Evolutionary conservation across 1,139 yeast genomes (phyloP).

Genomic region (Kluyveromyces sp.): DNA sequence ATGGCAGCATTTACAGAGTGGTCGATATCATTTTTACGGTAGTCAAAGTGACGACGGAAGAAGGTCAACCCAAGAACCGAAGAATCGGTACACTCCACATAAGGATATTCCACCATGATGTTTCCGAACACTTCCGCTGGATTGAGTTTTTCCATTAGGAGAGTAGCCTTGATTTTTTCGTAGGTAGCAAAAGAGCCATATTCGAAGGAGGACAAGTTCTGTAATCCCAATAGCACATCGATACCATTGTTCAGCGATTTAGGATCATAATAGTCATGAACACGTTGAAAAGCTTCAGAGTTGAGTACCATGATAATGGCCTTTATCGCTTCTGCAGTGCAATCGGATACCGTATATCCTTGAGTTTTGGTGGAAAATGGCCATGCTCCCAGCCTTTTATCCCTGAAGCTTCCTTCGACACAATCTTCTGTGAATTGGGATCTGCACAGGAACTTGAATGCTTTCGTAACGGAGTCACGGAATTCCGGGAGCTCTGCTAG

Average conservation of each 20-base stretch:
- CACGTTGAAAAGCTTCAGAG: constrained; percentile 44
- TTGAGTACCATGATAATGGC: constrained; percentile 89
- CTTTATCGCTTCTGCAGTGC: constrained; percentile 93
- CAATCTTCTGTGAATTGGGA: constrained; percentile 84
- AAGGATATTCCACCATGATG: constrained; percentile 97
- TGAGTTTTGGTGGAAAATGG: constrained; percentile 94
- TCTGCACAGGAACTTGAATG: constrained; percentile 65
- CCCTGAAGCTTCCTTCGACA: constrained; percentile 73
- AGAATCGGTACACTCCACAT: constrained; percentile 96
- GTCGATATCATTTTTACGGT: constrained; percentile 58
- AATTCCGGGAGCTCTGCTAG: constrained; percentile 65
- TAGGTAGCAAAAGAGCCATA: constrained; percentile 92
- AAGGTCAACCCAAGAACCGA: constrained; percentile 82
- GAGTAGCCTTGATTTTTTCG: constrained; percentile 78
- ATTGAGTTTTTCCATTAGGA: constrained; percentile 66
- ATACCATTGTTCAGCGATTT: constrained; percentile 59
- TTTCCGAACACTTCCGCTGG: constrained; percentile 98
- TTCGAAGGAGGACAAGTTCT: constrained; percentile 73
- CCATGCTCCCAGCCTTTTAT: constrained; percentile 87
- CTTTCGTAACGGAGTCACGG: constrained; percentile 52
- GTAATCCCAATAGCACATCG: constrained; percentile 61
- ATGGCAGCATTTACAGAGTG: constrained; percentile 68
- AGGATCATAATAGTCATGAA: constrained; percentile 46
- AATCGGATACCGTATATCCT: constrained; percentile 94
- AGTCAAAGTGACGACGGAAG: constrained; percentile 59